A percentile compares a stretch with the other conserved stretches of the same genome.
These are phyloP conservation scores for Phytopythium oedochilum DNA, from an alignment of 352 stramenopile genomes.

Conservation along the genomic window DNA sequence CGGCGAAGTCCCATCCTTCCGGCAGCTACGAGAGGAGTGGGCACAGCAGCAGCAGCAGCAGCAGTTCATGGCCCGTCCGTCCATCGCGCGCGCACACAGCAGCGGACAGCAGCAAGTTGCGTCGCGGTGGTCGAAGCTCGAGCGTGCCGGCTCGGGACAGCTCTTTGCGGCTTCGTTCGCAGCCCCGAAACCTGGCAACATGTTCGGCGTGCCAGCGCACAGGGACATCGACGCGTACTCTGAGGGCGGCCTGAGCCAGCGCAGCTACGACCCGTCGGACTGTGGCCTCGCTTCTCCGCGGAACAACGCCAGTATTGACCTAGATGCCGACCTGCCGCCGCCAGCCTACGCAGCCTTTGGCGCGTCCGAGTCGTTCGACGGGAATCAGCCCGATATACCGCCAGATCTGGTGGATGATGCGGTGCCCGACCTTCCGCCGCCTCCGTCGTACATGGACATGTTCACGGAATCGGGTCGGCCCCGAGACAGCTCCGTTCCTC, in stretches of 20 bases:
- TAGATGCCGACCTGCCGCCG: background rate
- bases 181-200: background rate
- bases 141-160: conserved; percentile 21
- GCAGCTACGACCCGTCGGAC: conserved; percentile 26
- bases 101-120: conserved; percentile 11
- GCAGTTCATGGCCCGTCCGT: conserved; percentile 16
- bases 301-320: conserved; percentile 7
- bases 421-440: conserved; percentile 21
- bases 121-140: conserved; percentile 7
- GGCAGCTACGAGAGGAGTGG: conserved; percentile 43
- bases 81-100: conserved; percentile 23
- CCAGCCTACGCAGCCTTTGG: conserved; percentile 6
- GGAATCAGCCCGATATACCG: too few relatives aligned
- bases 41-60: conserved; percentile 23
- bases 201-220: conserved; percentile 6
- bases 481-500: background rate
- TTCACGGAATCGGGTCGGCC: conserved; percentile 39
- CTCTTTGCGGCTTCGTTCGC: conserved; percentile 7
- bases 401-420: background rate
- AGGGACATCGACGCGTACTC: conserved; percentile 26
- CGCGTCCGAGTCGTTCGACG: background rate
- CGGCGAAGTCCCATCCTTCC: conserved; percentile 51
- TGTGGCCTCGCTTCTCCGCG: conserved; percentile 11
- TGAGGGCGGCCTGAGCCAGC: conserved; percentile 24
- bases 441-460: conserved; percentile 47